A percentile compares a stretch with the other conserved stretches of the same genome.
These are phyloP conservation scores for Paraphoma sp. DNA, from an alignment of 2,329 filamentous ascomycete species.

Conservation along the genomic window DNA sequence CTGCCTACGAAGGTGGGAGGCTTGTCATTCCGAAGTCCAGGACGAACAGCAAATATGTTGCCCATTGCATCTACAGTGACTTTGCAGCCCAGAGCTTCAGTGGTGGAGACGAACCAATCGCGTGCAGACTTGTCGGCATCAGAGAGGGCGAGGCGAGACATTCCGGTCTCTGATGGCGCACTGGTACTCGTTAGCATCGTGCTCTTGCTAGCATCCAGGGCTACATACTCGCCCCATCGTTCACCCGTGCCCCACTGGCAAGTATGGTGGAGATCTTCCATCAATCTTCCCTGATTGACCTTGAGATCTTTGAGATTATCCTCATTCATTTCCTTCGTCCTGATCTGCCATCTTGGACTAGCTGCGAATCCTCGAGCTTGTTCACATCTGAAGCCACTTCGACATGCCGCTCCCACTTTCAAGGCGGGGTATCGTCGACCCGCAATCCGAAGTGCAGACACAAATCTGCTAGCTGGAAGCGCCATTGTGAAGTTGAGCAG, in stretches of 20 bases:
- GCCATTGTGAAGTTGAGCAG: slow-evolving; percentile 17
- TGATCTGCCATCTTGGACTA: slow-evolving; percentile 43
- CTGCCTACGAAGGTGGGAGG: slow-evolving; percentile 73
- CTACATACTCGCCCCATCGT: slow-evolving; percentile 67
- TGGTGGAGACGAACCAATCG: slow-evolving; percentile 76
- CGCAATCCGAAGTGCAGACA: slow-evolving; percentile 24
- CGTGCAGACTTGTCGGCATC: slow-evolving; percentile 74
- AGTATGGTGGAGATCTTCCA: slow-evolving; percentile 69
- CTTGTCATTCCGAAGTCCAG: slow-evolving; percentile 63
- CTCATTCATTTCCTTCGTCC: slow-evolving; percentile 58
- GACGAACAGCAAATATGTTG: slow-evolving; percentile 77
- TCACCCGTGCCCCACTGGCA: slow-evolving; percentile 72
- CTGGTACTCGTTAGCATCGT: slow-evolving; percentile 42
- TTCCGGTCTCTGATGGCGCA: slow-evolving; percentile 70
- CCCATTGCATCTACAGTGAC: slow-evolving; percentile 77
- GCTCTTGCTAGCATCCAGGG: neutral
- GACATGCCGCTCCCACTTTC: slow-evolving; percentile 10
- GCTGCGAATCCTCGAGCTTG: slow-evolving; percentile 36
- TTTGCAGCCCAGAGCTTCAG: slow-evolving; percentile 68
- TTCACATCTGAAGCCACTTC: slow-evolving; percentile 5
- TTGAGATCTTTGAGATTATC: slow-evolving; percentile 60
- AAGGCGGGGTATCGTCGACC: slow-evolving; percentile 28
- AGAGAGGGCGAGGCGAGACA: slow-evolving; percentile 75
- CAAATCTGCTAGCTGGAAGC: slow-evolving; percentile 13
- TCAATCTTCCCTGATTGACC: slow-evolving; percentile 65